phyloP scores from a whole-genome alignment of 164 flowering plant genomes.

The Vitis vinifera region ASM3070453v1 NC_081822.1:10742501-10743000 shows the following conservation, averaged over 20 bases:
- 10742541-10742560: slow-evolving; percentile 61
- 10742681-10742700: slow-evolving; percentile 26
- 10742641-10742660: slow-evolving; percentile 53
- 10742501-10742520: slow-evolving; percentile 46
- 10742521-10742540: slow-evolving; percentile 48
- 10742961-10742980: slow-evolving; percentile 40
- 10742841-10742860: not conserved
- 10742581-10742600: slow-evolving; percentile 54
- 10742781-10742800: not conserved
- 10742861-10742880: not conserved
- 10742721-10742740: not conserved
- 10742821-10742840: not conserved
- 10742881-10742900: not conserved
- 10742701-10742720: slow-evolving; percentile 40
- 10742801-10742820: not conserved
- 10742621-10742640: slow-evolving; percentile 53
- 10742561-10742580: slow-evolving; percentile 51
- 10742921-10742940: slow-evolving; percentile 32
- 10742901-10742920: slow-evolving; percentile 18
- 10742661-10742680: slow-evolving; percentile 46
- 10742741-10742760: not conserved
- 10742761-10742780: not conserved
- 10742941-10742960: slow-evolving; percentile 25
- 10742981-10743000: slow-evolving; percentile 34
- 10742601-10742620: slow-evolving; percentile 62